These are phyloP conservation scores for Parafenestella ontariensis DNA, from an alignment of 2,329 filamentous ascomycete species.

Conservation along the genomic window DNA sequence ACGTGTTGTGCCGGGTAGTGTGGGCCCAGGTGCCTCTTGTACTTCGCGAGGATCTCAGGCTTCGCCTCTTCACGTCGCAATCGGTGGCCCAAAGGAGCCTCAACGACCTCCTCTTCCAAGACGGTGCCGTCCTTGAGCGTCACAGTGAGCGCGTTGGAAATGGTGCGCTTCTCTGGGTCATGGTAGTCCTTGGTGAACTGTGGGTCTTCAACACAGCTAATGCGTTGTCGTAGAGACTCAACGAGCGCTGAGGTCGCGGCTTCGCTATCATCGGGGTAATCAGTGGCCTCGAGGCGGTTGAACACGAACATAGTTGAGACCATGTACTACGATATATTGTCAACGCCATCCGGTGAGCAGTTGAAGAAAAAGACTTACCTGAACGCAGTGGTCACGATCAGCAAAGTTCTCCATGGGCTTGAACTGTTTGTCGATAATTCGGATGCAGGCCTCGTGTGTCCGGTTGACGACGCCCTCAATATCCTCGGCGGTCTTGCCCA, in stretches of 20 bases:
- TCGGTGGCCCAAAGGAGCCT: conserved; percentile 92
- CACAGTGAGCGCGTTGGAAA: conserved; percentile 95
- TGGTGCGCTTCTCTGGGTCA: conserved; percentile 89
- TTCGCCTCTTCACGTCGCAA: conserved; percentile 94
- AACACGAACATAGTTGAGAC: conserved; percentile 94
- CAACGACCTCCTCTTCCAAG: conserved; percentile 87
- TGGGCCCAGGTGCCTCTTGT: conserved; percentile 85
- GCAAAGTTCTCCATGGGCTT: conserved; percentile 99
- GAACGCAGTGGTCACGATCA: conserved; percentile 98
- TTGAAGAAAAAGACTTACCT: conserved; percentile 56
- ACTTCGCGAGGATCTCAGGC: conserved; percentile 95
- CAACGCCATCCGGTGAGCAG: neutral
- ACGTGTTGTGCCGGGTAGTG: conserved; percentile 82
- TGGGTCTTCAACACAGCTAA: conserved; percentile 94
- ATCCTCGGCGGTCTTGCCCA: conserved; percentile 91
- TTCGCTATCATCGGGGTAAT: conserved; percentile 93
- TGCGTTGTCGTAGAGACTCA: conserved; percentile 90
- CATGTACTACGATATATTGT: conserved; percentile 73
- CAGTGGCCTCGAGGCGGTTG: conserved; percentile 88
- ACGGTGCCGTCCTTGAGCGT: conserved; percentile 93
- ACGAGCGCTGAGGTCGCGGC: conserved; percentile 89
- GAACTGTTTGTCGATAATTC: conserved; percentile 99
- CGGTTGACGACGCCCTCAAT: conserved; percentile 91
- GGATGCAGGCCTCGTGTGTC: conserved; percentile 97
- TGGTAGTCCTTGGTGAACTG: conserved; percentile 97